Base-by-base conservation (phyloP, 306 rosid species). In the Begonia fuchsioides region DNA sequence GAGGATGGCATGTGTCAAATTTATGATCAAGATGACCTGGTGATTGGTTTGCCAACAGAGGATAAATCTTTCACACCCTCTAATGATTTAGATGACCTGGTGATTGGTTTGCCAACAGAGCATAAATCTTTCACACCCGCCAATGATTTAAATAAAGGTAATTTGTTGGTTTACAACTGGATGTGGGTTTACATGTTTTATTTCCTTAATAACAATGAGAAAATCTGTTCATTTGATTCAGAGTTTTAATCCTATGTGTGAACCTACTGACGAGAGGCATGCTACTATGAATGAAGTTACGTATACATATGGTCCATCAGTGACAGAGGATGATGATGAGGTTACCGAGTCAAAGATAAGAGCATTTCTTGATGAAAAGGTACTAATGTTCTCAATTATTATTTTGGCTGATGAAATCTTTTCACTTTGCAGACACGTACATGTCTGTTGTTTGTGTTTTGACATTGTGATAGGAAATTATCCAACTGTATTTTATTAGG, bases 321-420 rank as follows among this genome's bases (percentile, higher is more conserved):
- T 63, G 16, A 76, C 54, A 47, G 96, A 83, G 59, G 93, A 88
- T 53, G 93, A 88, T 46, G 95, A 83, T 56, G 96, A 88, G 63
- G 83, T 88, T 44, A 81, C 94, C 0, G 96, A 87, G 49, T 73
- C 70, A 26, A 88, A 88, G 72, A 88, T 88, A 61, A 76, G 79
- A 81, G 86, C 79, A 62, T 88, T 88, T 69, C 64, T 88, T 39
- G 95, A 83, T 51, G 90, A 68, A 20, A 88, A 83, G 94, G 95
- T 88, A 57, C n/a, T n/a, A n/a, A n/a, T n/a, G n/a, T n/a, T n/a
- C n/a, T n/a, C n/a, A n/a, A n/a, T n/a, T n/a, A n/a, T n/a, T n/a
- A n/a, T n/a, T n/a, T n/a, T n/a, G 16, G 13, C n/a, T 56, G 47
- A 39, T 32, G 17, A 47, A n/a, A 53, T 55, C 56, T 53, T 65